Percentiles rank a stretch among this genome's conserved stretches.
Evolutionary conservation across 805 yeast species (phyloP).

Genomic region (Blastobotrys chiropterorum): DNA sequence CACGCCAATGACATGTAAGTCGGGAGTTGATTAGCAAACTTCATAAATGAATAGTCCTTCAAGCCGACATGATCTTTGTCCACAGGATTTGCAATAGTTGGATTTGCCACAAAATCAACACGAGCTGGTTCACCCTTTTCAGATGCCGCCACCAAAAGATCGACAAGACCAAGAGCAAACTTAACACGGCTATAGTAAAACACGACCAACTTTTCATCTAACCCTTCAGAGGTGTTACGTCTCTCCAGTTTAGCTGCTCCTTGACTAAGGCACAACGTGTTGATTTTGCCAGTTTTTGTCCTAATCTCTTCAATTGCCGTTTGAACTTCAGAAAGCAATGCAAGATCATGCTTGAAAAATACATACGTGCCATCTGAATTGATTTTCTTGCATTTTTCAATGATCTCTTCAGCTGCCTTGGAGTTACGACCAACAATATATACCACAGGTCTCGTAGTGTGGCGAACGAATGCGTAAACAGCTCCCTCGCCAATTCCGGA

Average conservation of each 20-base stretch:
- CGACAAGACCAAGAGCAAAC: conserved; percentile 18
- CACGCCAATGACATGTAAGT: conserved; percentile 20
- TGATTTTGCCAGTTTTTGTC: conserved; percentile 15
- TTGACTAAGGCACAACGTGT: conserved; percentile 16
- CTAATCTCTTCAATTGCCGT: conserved; percentile 9
- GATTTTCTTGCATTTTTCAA: conserved; percentile 17
- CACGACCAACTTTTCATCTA: conserved; percentile 22
- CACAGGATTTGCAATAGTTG: background rate
- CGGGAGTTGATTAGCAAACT: conserved; percentile 10
- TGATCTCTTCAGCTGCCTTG: conserved; percentile 18
- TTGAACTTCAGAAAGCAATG: conserved; percentile 19
- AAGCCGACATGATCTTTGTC: conserved; percentile 23
- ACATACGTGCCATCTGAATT: conserved; percentile 9
- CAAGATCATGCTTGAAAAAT: conserved; percentile 19
- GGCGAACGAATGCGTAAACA: conserved; percentile 23
- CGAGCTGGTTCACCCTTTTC: background rate
- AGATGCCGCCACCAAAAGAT: conserved; percentile 18
- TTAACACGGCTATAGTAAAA: conserved; percentile 26
- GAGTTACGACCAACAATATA: conserved; percentile 26
- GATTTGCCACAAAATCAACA: background rate
- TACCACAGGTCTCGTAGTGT: conserved; percentile 22
- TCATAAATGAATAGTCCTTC: conserved; percentile 16
- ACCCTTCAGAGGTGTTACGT: conserved; percentile 24
- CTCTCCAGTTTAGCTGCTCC: conserved; percentile 29
- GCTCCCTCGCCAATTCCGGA: conserved; percentile 26